These are phyloP conservation scores for Leishmania braziliensis DNA, from an alignment of 208 protist genomes.

Conservation along the genomic window DNA sequence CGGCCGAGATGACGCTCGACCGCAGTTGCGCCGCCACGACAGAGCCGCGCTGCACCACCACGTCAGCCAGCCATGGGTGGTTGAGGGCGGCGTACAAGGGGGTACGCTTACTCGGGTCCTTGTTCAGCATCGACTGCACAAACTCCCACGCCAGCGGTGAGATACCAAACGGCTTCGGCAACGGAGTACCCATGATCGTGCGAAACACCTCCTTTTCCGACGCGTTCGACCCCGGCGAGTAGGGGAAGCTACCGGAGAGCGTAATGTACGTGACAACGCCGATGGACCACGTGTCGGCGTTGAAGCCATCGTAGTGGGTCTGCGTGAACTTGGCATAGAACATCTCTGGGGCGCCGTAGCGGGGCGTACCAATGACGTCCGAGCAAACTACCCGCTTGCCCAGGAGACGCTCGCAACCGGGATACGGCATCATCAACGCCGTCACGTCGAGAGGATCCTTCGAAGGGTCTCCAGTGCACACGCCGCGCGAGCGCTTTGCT, in stretches of 20 bases:
- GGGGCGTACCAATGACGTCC: constrained; percentile 90
- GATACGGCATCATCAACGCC: constrained; percentile 77
- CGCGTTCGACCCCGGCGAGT: constrained; percentile 87
- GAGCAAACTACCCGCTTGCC: constrained; percentile 87
- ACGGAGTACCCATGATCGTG: constrained; percentile 85
- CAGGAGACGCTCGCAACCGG: constrained; percentile 78
- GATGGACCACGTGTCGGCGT: constrained; percentile 96
- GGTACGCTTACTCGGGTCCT: constrained; percentile 89
- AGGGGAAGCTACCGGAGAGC: constrained; percentile 96
- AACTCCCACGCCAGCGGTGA: constrained; percentile 71
- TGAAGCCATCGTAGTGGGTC: constrained; percentile 93
- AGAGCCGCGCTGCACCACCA: constrained; percentile 70
- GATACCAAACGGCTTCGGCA: constrained; percentile 79
- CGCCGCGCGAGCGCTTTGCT: constrained; percentile 78
- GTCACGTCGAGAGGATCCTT: constrained; percentile 72
- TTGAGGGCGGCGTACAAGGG: constrained; percentile 84
- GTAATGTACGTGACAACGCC: constrained; percentile 98
- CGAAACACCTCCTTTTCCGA: constrained; percentile 93
- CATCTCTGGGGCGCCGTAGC: constrained; percentile 92
- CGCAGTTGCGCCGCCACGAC: constrained; percentile 70
- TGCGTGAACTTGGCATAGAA: constrained; percentile 93
- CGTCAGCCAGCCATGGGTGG: constrained; percentile 89
- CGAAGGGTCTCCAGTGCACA: constrained; percentile 61
- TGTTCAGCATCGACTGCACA: constrained; percentile 86
- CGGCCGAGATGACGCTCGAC: constrained; percentile 37